Conservation (phyloP, 2,329 filamentous ascomycete species). For the Periconia sp. region DNA sequence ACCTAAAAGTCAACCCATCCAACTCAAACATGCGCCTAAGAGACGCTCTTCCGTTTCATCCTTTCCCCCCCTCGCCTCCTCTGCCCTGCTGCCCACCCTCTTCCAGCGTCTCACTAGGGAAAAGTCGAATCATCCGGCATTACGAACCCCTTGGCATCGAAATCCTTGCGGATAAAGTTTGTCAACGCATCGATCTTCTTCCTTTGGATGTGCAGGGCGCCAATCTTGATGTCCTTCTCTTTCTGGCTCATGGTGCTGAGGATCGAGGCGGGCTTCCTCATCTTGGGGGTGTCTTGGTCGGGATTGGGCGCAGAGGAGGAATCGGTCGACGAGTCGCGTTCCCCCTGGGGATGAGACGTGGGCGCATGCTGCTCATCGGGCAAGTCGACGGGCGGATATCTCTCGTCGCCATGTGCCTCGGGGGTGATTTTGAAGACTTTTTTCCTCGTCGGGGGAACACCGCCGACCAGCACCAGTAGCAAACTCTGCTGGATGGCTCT, state of each 20-base stretch:
- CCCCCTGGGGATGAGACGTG: no score
- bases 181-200: constrained; percentile 56
- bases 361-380: constrained; percentile 6
- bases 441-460: constrained; percentile 43
- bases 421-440: constrained; percentile 51
- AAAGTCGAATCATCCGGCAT: constrained; percentile 53
- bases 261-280: constrained; percentile 34
- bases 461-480: constrained; percentile 56
- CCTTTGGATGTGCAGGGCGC: constrained; percentile 55
- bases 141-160: constrained; percentile 53
- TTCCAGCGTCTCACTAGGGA: constrained; percentile 22
- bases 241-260: constrained; percentile 45
- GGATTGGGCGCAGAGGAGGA: constrained; percentile 5
- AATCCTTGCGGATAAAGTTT: constrained; percentile 50
- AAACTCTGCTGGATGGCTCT: constrained; percentile 54
- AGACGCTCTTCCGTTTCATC: no score
- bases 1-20: no score
- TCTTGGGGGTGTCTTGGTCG: constrained; percentile 14
- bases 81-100: no score
- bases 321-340: constrained; percentile 11
- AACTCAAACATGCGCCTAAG: no score
- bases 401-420: constrained; percentile 48
- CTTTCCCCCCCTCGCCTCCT: no score
- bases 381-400: constrained; percentile 39
- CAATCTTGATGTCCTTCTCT: constrained; percentile 45